phyloP scores from a whole-genome alignment of 2,329 filamentous ascomycete genomes.

The Chaetomium globosum region DNA sequence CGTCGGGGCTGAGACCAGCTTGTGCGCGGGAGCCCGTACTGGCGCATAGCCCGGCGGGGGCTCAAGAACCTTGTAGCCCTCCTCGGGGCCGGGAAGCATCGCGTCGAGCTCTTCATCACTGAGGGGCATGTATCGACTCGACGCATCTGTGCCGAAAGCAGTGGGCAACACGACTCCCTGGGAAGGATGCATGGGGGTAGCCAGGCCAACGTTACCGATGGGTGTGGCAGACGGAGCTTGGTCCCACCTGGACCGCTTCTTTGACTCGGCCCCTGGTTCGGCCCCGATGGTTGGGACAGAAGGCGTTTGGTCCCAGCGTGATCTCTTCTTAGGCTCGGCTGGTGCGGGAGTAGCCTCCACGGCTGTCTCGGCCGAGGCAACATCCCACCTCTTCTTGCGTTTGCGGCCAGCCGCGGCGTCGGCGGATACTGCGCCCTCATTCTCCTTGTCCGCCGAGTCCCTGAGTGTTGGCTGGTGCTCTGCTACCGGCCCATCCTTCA shows the following conservation, averaged over 20 bases:
- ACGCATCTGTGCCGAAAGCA: conserved; percentile 79
- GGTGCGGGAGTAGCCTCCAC: conserved; percentile 52
- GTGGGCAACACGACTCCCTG: conserved; percentile 56
- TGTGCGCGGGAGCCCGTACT: conserved; percentile 73
- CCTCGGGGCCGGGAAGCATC: conserved; percentile 82
- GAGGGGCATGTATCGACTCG: conserved; percentile 75
- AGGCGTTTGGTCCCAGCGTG: conserved; percentile 85
- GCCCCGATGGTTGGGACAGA: conserved; percentile 56
- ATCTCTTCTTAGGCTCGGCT: conserved; percentile 70
- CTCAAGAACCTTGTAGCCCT: conserved; percentile 90
- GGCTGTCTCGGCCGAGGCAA: conserved; percentile 62
- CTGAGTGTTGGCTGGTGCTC: conserved; percentile 77
- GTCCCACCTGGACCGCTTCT: conserved; percentile 84
- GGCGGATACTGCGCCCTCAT: conserved; percentile 67
- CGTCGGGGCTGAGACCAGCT: conserved; percentile 71
- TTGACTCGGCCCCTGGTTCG: conserved; percentile 59
- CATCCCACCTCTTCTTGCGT: conserved; percentile 95
- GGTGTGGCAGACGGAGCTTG: conserved; percentile 82
- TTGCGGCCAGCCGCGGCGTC: conserved; percentile 68
- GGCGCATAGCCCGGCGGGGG: conserved; percentile 92
- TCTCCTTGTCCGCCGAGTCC: conserved; percentile 72
- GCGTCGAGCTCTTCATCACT: conserved; percentile 93
- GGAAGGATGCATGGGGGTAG: conserved; percentile 75
- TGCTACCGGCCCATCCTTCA: conserved; percentile 60
- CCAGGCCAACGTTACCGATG: conserved; percentile 71